A percentile compares a stretch with the other conserved stretches of the same genome.
These are phyloP conservation scores for Arthonia radiata DNA, from an alignment of 495 filamentous ascomycete species.

Conservation along the genomic window DNA sequence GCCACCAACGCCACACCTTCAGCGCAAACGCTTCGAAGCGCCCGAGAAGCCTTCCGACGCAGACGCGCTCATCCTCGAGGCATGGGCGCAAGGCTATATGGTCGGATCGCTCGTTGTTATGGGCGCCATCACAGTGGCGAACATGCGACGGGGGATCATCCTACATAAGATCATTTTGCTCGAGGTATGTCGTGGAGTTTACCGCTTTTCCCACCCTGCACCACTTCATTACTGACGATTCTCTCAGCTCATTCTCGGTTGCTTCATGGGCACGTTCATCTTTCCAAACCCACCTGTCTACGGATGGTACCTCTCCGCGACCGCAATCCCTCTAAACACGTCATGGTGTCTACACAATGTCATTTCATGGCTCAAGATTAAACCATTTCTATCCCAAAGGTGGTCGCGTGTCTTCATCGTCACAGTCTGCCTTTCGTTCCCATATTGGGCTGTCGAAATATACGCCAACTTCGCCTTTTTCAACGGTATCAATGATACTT, in stretches of 20 bases:
- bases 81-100: conserved; percentile 25
- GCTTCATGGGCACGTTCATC: conserved; percentile 21
- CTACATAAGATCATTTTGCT: conserved; percentile 21
- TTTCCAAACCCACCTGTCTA: conserved; percentile 19
- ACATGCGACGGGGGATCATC: conserved; percentile 18
- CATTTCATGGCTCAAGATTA: conserved; percentile 24
- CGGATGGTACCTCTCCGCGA: conserved; percentile 22
- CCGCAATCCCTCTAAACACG: conserved; percentile 20
- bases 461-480: conserved; percentile 23
- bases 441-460: conserved; percentile 23
- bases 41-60: conserved; percentile 9
- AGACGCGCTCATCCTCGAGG: conserved; percentile 18
- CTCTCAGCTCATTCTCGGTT: conserved; percentile 12
- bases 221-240: conserved; percentile 1
- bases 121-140: conserved; percentile 18
- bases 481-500: conserved; percentile 27
- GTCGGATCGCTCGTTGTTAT: conserved; percentile 22
- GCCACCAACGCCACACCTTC: no score
- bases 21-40: no score
- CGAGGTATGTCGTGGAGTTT: conserved; percentile 12
- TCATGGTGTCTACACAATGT: conserved; percentile 25
- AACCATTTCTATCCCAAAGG: conserved; percentile 16
- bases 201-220: not conserved
- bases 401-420: conserved; percentile 17
- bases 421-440: conserved; percentile 18